Base-by-base conservation (phyloP, 1,284 basidiomycete species). In the Irpex sp. region DNA sequence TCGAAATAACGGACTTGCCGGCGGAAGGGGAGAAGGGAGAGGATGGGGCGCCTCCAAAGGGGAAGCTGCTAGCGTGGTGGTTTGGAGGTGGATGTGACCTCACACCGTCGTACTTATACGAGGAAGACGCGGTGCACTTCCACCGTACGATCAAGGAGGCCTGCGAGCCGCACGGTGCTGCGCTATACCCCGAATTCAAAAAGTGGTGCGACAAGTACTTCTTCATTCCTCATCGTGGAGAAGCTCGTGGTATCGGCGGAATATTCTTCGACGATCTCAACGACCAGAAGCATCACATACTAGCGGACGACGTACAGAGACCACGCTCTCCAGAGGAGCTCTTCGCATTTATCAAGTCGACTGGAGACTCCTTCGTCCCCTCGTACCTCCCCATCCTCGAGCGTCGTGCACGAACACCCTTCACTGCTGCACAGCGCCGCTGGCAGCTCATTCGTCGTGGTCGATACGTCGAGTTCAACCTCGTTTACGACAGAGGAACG, bases 141-240 rank as follows among this genome's bases (percentile, higher is more conserved):
- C 97, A 99, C 78, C 65, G 72, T 42, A 89, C 86, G 1, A 77
- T 96, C 68, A 92, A 94, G 74, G 72, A 73, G 2, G 90, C 91
- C 0, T 96, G 93, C 73, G 90, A 91, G 68, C 73, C 78, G 49
- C 88, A 95, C 73, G 86, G 92, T 54, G 63, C 78, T 2, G 77
- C 79, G 33, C 83, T 96, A 63, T 94, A 94, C 77, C 83, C 85
- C 4, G 76, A 80, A 1, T 95, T 96, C 84, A 99, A 99, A 75
- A 82, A 84, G 67, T 98, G 95, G 94, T 98, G 96, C 78, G 97
- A 99, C 77, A 87, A 93, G 72, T 99, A 99, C 79, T 99, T 99
- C 75, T 90, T 81, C 77, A 89, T 98, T 68, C 82, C 91, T n/a
- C 96, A 99, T 72, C 87, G 96, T n/a, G 77, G 80, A 36, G 96